Percentiles rank a stretch among this genome's conserved stretches.
Conservation (phyloP, 495 filamentous ascomycete species). For the Trichoderma virens region DNA sequence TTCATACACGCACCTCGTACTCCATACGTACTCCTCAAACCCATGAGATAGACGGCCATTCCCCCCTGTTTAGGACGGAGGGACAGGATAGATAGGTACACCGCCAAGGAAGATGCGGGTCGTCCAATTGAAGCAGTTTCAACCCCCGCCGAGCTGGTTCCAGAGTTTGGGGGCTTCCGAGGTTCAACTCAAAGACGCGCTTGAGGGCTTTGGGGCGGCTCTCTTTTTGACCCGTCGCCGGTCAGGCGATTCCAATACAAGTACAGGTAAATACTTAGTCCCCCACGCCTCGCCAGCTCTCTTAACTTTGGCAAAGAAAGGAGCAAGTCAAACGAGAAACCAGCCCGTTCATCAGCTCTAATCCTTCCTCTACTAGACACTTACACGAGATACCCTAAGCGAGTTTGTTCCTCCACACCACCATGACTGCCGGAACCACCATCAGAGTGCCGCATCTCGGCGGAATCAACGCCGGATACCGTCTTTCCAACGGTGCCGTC, state of each 20-base stretch:
- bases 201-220: background rate
- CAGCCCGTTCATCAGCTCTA: background rate
- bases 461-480: constrained; percentile 48
- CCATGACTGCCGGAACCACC: constrained; percentile 27
- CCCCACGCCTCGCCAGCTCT: background rate
- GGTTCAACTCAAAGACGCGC: background rate
- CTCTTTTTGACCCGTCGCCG: background rate
- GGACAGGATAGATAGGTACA: too few relatives aligned
- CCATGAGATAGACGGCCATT: background rate
- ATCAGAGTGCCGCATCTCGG: constrained; percentile 47
- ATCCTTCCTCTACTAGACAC: too few relatives aligned
- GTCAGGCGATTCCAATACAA: background rate
- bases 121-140: background rate
- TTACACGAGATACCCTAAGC: background rate
- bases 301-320: background rate
- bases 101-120: background rate
- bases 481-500: constrained; percentile 32
- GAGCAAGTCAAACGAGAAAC: background rate
- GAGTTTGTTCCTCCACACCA: background rate
- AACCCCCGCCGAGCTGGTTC: background rate
- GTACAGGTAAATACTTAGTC: background rate
- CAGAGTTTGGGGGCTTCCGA: background rate
- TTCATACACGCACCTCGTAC: background rate
- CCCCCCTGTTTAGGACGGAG: background rate
- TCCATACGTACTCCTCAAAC: too few relatives aligned